These are phyloP conservation scores for Suillus sp. DNA, from an alignment of 768 basidiomycete genomes.

Conservation along the genomic window DNA sequence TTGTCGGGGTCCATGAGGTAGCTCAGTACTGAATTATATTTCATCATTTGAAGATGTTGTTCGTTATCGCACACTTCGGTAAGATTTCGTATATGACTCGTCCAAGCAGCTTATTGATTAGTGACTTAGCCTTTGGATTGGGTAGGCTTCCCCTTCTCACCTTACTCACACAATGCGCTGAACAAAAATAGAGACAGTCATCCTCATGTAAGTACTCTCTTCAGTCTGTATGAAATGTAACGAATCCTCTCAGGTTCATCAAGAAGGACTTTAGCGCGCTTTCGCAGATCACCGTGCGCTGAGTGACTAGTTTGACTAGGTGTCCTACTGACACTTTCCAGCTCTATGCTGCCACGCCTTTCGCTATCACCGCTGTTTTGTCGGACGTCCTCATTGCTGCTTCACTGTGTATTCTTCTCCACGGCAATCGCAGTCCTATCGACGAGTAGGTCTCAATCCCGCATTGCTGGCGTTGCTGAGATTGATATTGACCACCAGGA, in stretches of 20 bases:
- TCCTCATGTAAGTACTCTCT: conserved; percentile 11
- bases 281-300: conserved; percentile 39
- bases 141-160: conserved; percentile 26
- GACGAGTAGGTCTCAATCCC: conserved; percentile 27
- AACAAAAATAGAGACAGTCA: conserved; percentile 14
- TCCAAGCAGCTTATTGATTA: conserved; percentile 17
- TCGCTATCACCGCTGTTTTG: conserved; percentile 46
- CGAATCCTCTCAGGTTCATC: conserved; percentile 34
- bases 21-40: background rate
- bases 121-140: conserved; percentile 35
- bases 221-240: background rate
- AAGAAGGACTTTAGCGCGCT: conserved; percentile 40
- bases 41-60: conserved; percentile 20
- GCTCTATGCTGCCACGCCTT: conserved; percentile 45
- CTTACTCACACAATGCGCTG: background rate
- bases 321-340: conserved; percentile 15
- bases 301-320: background rate
- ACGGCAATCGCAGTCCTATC: conserved; percentile 42
- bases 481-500: conserved; percentile 29
- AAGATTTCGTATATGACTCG: conserved; percentile 25
- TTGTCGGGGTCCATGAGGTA: background rate
- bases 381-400: conserved; percentile 48
- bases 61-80: conserved; percentile 46
- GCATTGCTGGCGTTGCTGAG: background rate
- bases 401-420: conserved; percentile 44